Conservation (phyloP, 1,284 basidiomycete genomes). For the Neolentinus lepideus region DNA sequence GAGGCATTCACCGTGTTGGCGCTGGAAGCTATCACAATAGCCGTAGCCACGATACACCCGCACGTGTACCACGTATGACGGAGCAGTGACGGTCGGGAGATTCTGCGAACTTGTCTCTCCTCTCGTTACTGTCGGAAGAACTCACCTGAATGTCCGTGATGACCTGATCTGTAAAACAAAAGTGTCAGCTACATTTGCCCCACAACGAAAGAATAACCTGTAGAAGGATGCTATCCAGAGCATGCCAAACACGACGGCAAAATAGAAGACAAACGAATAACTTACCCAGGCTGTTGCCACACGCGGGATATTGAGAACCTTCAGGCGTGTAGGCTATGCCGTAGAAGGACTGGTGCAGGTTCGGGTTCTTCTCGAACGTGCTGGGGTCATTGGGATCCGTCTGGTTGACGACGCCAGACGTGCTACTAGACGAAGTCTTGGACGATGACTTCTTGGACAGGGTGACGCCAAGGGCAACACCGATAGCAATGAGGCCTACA, state of each 20-base stretch:
- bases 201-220: conserved; percentile 3
- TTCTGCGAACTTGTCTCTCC: too few relatives aligned
- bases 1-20: too few relatives aligned
- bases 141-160: conserved; percentile 45
- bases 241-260: too few relatives aligned
- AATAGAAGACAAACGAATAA: too few relatives aligned
- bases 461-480: conserved; percentile 44
- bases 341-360: conserved; percentile 59
- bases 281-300: conserved; percentile 40
- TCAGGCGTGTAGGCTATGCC: conserved; percentile 72
- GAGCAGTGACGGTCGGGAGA: too few relatives aligned
- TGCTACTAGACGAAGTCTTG: conserved; percentile 13
- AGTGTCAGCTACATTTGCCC: neutral
- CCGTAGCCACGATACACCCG: too few relatives aligned
- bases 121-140: too few relatives aligned
- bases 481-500: conserved; percentile 37
- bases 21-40: too few relatives aligned
- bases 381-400: conserved; percentile 54
- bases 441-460: conserved; percentile 36
- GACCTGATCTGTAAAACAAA: conserved; percentile 24
- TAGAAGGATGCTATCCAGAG: too few relatives aligned
- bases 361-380: conserved; percentile 53
- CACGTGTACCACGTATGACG: too few relatives aligned
- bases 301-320: conserved; percentile 42
- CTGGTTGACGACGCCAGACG: conserved; percentile 34